A percentile compares a stretch with the other conserved stretches of the same genome.
These are phyloP conservation scores for Coemansia sp. DNA, from an alignment of 192 early-diverging fungal species.

Conservation along the genomic window DNA sequence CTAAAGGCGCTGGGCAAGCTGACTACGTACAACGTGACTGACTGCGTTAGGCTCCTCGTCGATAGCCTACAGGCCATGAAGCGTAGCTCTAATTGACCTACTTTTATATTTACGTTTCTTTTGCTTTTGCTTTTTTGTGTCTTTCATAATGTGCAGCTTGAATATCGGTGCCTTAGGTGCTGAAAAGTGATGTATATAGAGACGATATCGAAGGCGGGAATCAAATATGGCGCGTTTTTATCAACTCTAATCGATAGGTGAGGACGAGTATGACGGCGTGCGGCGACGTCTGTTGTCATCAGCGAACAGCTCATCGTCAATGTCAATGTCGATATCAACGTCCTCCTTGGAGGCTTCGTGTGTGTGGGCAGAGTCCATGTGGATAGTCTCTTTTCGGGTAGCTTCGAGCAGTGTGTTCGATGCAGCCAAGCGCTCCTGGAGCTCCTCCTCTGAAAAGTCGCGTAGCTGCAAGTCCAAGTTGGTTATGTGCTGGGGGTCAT, in stretches of 20 bases:
- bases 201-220: no score
- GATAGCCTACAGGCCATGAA: conserved; percentile 21
- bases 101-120: no score
- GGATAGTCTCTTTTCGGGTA: conserved; percentile 35
- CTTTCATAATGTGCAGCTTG: no score
- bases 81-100: not conserved
- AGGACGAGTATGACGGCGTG: conserved; percentile 36
- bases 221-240: not conserved
- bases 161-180: no score
- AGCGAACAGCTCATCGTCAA: conserved; percentile 25
- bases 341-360: conserved; percentile 24
- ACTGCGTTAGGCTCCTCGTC: conserved; percentile 38
- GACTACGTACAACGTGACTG: conserved; percentile 38
- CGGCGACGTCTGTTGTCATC: conserved; percentile 13
- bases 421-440: conserved; percentile 28
- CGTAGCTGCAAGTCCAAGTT: conserved; percentile 42
- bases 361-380: not conserved
- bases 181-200: no score
- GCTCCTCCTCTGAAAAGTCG: conserved; percentile 42
- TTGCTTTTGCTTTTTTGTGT: no score
- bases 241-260: conserved; percentile 10
- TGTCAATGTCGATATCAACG: conserved; percentile 36
- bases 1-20: conserved; percentile 32
- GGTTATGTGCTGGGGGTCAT: conserved; percentile 30
- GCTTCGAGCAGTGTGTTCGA: conserved; percentile 23